A percentile compares a stretch with the other conserved stretches of the same genome.
These are phyloP conservation scores for Sugiyamaella paludigena DNA, from an alignment of 1,139 yeast species.

Conservation along the genomic window DNA sequence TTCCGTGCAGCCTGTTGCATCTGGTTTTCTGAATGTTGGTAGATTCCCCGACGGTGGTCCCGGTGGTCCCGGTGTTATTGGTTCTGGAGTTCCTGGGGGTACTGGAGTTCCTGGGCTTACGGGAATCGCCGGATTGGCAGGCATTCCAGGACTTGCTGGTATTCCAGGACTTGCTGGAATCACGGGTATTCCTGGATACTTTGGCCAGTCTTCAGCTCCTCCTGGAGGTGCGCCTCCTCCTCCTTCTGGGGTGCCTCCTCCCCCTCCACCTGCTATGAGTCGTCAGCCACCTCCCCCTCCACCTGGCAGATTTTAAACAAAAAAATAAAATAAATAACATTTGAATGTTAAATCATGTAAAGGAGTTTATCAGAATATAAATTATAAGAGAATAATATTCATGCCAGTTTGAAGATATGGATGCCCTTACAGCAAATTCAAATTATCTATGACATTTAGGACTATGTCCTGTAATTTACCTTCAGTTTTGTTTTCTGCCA, in stretches of 20 bases:
- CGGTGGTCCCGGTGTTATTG: conserved; percentile 14
- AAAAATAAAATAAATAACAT: not conserved
- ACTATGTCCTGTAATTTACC: too few species aligned
- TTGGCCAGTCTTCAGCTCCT: conserved; percentile 26
- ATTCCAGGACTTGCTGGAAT: conserved; percentile 31
- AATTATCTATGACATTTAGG: too few species aligned
- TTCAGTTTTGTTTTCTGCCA: too few species aligned
- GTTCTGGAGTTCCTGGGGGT: conserved; percentile 14
- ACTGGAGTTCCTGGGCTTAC: conserved; percentile 15
- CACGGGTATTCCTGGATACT: conserved; percentile 14
- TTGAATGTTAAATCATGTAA: too few species aligned
- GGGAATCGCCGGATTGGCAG: conserved; percentile 20
- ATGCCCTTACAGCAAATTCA: too few species aligned
- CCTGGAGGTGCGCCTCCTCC: conserved; percentile 25
- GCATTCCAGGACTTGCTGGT: conserved; percentile 27
- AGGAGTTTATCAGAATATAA: too few species aligned
- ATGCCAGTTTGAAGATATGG: too few species aligned
- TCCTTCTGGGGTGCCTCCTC: conserved; percentile 15
- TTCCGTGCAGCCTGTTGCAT: too few species aligned
- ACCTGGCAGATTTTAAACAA: conserved; percentile 12
- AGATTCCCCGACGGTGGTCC: too few species aligned
- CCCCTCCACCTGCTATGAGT: conserved; percentile 17
- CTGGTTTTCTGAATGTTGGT: too few species aligned
- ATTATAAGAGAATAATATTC: too few species aligned
- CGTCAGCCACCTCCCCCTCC: conserved; percentile 18